A percentile compares a stretch with the other conserved stretches of the same genome.
Conservation (phyloP, 2,329 filamentous ascomycete species). For the Rhytidhysteron rufulum region DNA sequence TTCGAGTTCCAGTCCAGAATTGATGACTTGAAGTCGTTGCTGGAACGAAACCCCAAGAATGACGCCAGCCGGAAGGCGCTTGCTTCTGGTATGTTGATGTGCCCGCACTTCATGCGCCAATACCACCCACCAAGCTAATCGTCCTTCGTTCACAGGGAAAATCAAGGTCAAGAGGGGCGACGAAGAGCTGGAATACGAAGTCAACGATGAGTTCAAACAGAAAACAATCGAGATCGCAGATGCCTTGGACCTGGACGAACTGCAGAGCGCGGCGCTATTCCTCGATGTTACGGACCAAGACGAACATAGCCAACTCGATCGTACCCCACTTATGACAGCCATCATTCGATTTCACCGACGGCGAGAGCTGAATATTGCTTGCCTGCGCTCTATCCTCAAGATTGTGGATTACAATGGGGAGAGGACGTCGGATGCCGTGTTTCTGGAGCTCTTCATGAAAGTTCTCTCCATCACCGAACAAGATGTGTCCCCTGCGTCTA, state of each 20-base stretch:
- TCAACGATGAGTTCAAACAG: slow-evolving; percentile 88
- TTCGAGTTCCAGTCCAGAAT: slow-evolving; percentile 63
- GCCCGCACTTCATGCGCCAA: too few species aligned
- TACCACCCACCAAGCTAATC: too few species aligned
- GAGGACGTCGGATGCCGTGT: slow-evolving; percentile 21
- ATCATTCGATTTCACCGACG: slow-evolving; percentile 86
- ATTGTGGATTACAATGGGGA: slow-evolving; percentile 51
- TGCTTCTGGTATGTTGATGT: slow-evolving; percentile 18
- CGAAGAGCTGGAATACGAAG: slow-evolving; percentile 66
- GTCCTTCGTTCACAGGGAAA: too few species aligned
- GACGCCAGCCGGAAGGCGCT: slow-evolving; percentile 71
- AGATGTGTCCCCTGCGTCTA: slow-evolving; percentile 52
- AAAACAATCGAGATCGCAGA: slow-evolving; percentile 78
- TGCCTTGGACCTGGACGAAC: slow-evolving; percentile 83
- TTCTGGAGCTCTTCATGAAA: slow-evolving; percentile 42
- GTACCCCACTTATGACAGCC: slow-evolving; percentile 70
- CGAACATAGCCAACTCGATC: slow-evolving; percentile 65
- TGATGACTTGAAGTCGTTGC: slow-evolving; percentile 63
- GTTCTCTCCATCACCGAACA: slow-evolving; percentile 51
- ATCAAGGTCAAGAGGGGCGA: slow-evolving; percentile 61
- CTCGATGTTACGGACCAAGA: slow-evolving; percentile 71
- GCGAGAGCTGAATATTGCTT: slow-evolving; percentile 78
- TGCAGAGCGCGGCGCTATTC: slow-evolving; percentile 68
- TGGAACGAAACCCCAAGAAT: slow-evolving; percentile 72
- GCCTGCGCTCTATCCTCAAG: slow-evolving; percentile 73